phyloP scores from a whole-genome alignment of 2,329 filamentous ascomycete species.

The Ascocoryne sarcoides region DNA sequence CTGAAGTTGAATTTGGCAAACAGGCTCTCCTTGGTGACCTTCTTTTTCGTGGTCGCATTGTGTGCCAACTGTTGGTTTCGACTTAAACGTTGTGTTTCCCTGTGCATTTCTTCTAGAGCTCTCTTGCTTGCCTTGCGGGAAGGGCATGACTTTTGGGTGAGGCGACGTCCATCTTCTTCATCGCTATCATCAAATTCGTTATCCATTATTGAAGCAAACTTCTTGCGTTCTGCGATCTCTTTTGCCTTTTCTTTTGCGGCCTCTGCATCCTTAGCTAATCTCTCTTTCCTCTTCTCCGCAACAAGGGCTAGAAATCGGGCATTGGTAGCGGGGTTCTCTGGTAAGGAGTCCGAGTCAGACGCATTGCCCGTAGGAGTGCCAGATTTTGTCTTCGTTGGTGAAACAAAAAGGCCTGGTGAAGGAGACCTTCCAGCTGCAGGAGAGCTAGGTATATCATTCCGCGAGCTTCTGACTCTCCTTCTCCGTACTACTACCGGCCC shows the following conservation, averaged over 20 bases:
- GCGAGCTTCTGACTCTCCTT: slow-evolving; percentile 17
- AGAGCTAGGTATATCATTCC: slow-evolving; percentile 17
- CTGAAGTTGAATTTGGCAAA: slow-evolving; percentile 78
- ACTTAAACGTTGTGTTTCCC: slow-evolving; percentile 85
- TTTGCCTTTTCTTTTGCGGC: slow-evolving; percentile 36
- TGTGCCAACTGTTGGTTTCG: slow-evolving; percentile 87
- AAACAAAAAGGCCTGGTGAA: slow-evolving; percentile 35
- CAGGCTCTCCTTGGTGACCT: slow-evolving; percentile 73
- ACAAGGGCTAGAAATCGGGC: slow-evolving; percentile 64
- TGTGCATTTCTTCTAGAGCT: slow-evolving; percentile 87
- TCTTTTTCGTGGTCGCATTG: slow-evolving; percentile 84
- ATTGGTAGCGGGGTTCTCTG: slow-evolving; percentile 36
- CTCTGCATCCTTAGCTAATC: slow-evolving; percentile 56
- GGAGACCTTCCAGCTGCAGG: slow-evolving; percentile 11
- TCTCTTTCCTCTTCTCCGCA: slow-evolving; percentile 63
- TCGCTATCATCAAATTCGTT: slow-evolving; percentile 48
- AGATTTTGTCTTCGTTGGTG: slow-evolving; percentile 22
- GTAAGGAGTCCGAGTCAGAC: slow-evolving; percentile 33
- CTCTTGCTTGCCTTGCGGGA: slow-evolving; percentile 87
- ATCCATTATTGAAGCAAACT: slow-evolving; percentile 40
- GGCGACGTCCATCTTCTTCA: slow-evolving; percentile 51
- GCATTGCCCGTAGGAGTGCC: slow-evolving; percentile 20
- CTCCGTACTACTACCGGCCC: slow-evolving; percentile 20
- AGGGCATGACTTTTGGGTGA: slow-evolving; percentile 63
- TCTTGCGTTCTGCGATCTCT: slow-evolving; percentile 31